These are phyloP conservation scores for Trichoderma gracile DNA, from an alignment of 2,329 filamentous ascomycete genomes.

Conservation along the genomic window DNA sequence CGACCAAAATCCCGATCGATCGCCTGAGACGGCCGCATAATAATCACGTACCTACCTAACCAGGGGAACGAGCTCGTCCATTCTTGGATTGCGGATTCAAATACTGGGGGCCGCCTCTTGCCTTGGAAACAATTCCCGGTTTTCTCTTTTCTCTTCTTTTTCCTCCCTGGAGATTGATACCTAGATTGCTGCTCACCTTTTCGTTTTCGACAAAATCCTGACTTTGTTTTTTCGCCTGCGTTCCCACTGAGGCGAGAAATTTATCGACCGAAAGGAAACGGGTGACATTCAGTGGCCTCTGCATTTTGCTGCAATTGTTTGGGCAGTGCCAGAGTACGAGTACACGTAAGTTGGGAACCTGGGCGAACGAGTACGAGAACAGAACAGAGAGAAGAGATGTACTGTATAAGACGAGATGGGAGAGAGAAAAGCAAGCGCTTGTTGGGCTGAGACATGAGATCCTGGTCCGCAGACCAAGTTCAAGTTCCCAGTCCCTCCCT, in stretches of 20 bases:
- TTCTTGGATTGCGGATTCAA: too few species aligned
- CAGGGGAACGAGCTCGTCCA: background rate
- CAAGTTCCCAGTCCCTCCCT: too few species aligned
- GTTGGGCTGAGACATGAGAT: too few species aligned
- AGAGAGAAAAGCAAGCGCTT: too few species aligned
- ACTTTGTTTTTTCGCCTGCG: background rate
- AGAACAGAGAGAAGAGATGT: background rate
- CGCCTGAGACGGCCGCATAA: constrained; percentile 12
- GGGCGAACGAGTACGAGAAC: too few species aligned
- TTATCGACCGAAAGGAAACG: background rate
- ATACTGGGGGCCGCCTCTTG: background rate
- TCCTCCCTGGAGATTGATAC: background rate
- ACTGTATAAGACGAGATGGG: too few species aligned
- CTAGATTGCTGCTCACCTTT: background rate
- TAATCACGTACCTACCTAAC: background rate
- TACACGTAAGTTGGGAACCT: constrained; percentile 5
- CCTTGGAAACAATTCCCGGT: background rate
- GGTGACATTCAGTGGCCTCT: constrained; percentile 3
- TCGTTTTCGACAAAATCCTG: background rate
- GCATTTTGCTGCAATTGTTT: background rate
- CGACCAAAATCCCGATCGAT: constrained; percentile 24
- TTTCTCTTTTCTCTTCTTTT: background rate
- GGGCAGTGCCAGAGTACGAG: too few species aligned
- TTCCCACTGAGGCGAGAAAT: background rate
- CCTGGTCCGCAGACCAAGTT: too few species aligned